Base-by-base conservation (phyloP, 768 basidiomycete species). In the Hygrocybe punicea region DNA sequence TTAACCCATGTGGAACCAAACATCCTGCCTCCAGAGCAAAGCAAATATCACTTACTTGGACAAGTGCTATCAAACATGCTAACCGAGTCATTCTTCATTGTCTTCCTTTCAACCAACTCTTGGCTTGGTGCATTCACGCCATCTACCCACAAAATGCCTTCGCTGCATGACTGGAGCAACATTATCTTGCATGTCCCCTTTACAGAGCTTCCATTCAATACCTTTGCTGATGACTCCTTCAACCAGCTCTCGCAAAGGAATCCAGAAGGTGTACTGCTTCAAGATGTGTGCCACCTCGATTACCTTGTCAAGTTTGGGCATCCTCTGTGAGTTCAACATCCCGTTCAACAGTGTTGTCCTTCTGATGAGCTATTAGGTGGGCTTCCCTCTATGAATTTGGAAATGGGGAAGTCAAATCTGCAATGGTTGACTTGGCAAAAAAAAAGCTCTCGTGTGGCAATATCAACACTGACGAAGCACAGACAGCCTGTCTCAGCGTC, bases 51-150 rank as follows among this genome's bases (percentile, higher is more conserved):
- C 24, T 19, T 55, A 29, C 44, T 55, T 25, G 53, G 23, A 46
- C 53, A 40, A 9, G 53, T 55, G 5, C 45, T 46, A 34, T 40
- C 40, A 42, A 44, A 34, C 40, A 55, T 55, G 53, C 45, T 45
- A 8, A 2, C 11, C 2, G 6, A 6, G 25, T 8, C 19, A 6
- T 55, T 55, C 53, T 55, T 55, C 24, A 21, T 35, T 16, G 40
- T 55, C 39, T 55, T 53, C 25, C 52, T 55, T 42, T 45, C 53
- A 11, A 55, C 53, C 14, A 55, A 55, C 19, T 55, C 53, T 45
- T 55, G 53, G 53, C 53, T 45, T 6, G 53, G 40, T 8, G 39
- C 53, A n/a, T 33, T 55, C 6, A 19, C 53, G 39, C 53, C 53
- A 45, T 46, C 53, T 46, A 19, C 39, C 4, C 24, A 4, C 44